phyloP scores from a whole-genome alignment of 441 rosid species.

The Cnidoscolus chayamansa region DNA sequence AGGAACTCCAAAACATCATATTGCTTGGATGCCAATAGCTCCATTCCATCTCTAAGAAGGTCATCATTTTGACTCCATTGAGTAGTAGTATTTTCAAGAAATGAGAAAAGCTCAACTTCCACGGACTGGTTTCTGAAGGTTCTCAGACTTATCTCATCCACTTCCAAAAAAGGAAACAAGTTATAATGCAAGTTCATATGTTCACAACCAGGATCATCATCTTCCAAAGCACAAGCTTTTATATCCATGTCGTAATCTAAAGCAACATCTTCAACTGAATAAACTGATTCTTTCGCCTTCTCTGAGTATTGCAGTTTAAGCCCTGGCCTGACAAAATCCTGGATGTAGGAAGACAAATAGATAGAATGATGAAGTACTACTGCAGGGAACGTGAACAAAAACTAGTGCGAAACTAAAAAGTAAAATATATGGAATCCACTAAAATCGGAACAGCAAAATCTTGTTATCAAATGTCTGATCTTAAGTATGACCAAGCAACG shows the following conservation, averaged over 20 bases:
- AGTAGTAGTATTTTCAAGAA: slow-evolving; percentile 43
- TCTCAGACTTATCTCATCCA: slow-evolving; percentile 54
- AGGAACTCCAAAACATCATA: slow-evolving; percentile 41
- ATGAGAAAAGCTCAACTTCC: slow-evolving; percentile 49
- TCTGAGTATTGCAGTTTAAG: slow-evolving; percentile 28
- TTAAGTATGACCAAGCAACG: neutral
- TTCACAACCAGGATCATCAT: slow-evolving; percentile 44
- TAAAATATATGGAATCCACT: neutral
- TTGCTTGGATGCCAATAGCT: slow-evolving; percentile 43
- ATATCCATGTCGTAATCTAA: slow-evolving; percentile 44
- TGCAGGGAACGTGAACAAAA: slow-evolving; percentile 10
- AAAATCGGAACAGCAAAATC: neutral
- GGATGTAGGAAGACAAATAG: slow-evolving; percentile 25
- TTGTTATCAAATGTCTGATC: neutral
- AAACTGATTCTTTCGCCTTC: slow-evolving; percentile 46
- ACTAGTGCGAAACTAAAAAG: neutral
- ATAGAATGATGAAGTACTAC: slow-evolving; percentile 3
- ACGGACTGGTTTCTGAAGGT: slow-evolving; percentile 32
- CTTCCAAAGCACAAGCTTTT: slow-evolving; percentile 36
- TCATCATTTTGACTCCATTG: slow-evolving; percentile 33
- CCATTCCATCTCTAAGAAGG: slow-evolving; percentile 36
- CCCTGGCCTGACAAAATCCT: slow-evolving; percentile 46
- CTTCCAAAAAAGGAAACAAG: slow-evolving; percentile 67
- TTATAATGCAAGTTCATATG: slow-evolving; percentile 32
- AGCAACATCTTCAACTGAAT: slow-evolving; percentile 47